Base-by-base conservation (phyloP, 73 alveolate species). In the Paramecium biaurelia region DNA sequence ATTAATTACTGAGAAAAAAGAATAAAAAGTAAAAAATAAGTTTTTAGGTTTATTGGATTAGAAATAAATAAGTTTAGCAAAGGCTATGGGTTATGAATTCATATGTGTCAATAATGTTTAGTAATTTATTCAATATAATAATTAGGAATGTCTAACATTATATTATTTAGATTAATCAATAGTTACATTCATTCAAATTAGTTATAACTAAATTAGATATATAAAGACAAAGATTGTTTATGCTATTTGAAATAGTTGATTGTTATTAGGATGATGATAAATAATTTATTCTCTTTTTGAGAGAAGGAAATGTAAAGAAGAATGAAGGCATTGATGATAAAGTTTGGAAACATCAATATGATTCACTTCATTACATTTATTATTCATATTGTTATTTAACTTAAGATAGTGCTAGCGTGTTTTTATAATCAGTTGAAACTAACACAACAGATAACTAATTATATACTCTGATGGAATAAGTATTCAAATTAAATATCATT, bases 271-370 rank as follows among this genome's bases (percentile, higher is more conserved):
- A 37, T 35, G 1, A 12, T n/a, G 86, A 72, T 72, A n/a, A 72
- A 38, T 35, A 35, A 18, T 72, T 72, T 35, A 72, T 72, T 72
- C 34, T 72, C 0, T 72, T 72, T 18, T 23, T 72, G 18, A 72
- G 86, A 38, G 86, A 72, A 37, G 45, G 59, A 34, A 72, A 72
- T 72, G 58, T 72, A 28, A 35, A 72, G 14, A 72, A 72, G 58
- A 72, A 32, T 28, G 86, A 72, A 28, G 56, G 84, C 7, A 72
- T 72, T 34, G 86, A 38, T 12, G 86, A 38, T 15, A 72, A 35
- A 35, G 86, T 35, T 7, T 72, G 86, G 58, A 72, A 72, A 72
- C 58, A 72, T 20, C 18, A 72, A 18, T 35, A 30, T 34, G 86
- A 72, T 32, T 32, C 12, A 72, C 15, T 72, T 34, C 86, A 72